A percentile compares a stretch with the other conserved stretches of the same genome.
Evolutionary conservation across 1,284 basidiomycete species (phyloP).

Genomic region (Meripilus lineatus): DNA sequence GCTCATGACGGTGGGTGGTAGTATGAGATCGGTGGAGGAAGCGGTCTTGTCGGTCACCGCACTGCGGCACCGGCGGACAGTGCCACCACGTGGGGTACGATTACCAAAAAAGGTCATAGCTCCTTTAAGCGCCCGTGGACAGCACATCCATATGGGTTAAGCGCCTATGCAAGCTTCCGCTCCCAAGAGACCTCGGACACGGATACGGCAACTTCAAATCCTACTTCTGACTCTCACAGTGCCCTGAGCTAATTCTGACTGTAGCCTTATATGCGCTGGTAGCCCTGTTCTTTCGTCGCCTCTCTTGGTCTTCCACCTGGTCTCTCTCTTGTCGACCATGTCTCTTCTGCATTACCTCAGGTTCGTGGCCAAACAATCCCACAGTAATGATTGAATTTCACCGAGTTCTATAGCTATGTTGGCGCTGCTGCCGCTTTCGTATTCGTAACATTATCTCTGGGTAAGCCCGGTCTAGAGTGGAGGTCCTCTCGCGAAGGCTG

Average conservation of each 20-base stretch:
- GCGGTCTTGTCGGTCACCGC: slow-evolving; percentile 2
- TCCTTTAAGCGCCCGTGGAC: slow-evolving; percentile 3
- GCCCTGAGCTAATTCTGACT: no score
- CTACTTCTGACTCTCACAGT: slow-evolving; percentile 1
- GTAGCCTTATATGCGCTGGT: slow-evolving; percentile 15
- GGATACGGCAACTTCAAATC: background rate
- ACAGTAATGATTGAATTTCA: background rate
- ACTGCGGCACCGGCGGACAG: slow-evolving; percentile 8
- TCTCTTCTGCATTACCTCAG: slow-evolving; percentile 20
- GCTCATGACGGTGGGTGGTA: slow-evolving; percentile 51
- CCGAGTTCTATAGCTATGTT: slow-evolving; percentile 23
- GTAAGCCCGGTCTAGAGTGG: slow-evolving; percentile 14
- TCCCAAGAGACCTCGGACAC: background rate
- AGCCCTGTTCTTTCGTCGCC: slow-evolving; percentile 6
- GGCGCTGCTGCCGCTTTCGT: slow-evolving; percentile 31
- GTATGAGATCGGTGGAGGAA: background rate
- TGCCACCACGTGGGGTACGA: no score
- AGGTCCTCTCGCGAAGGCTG: background rate
- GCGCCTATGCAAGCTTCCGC: background rate
- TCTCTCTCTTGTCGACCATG: slow-evolving; percentile 11
- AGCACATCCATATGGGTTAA: no score
- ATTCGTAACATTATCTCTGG: slow-evolving; percentile 32
- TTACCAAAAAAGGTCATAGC: background rate
- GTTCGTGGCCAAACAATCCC: slow-evolving; percentile 10
- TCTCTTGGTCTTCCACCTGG: background rate